Evolutionary conservation across 345 rosid genomes (phyloP), one percentile per base, ranked within the genome.

Genomic region (Kernera saxatilis): DNA sequence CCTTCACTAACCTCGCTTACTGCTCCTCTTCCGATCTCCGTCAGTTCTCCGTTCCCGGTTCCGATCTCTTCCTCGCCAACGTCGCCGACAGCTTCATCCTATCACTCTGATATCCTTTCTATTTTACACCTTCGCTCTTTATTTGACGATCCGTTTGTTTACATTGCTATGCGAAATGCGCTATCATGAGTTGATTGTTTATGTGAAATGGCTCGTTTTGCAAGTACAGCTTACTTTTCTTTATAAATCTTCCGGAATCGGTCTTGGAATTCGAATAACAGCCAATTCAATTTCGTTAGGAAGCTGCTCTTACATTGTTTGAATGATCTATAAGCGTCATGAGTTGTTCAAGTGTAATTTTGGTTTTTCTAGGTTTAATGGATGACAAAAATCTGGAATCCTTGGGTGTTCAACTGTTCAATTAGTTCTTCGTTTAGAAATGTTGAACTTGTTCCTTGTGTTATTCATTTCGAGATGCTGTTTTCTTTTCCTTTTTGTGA

Each of bases 21-120:
- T 84, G 93, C 88, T 88, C 93, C 23, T 58, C 92, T 52, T 68
- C 98, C 79, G 97, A 92, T 87, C 96, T 89, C 57, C 88, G 78
- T 64, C 78, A 73, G 40, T 90, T 92, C 87, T 80, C 87, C 74
- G 90, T 92, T 69, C 97, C 98, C 5, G 93, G 84, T 23, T 71
- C 89, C 77, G 82, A 65, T 67, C 86, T 85, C 72, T 86, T 83
- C 89, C 81, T 92, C 61, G 98, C 87, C 50, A 82, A 82, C 46
- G 72, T 83, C 40, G 81, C 69, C 39, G 92, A 87, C 54, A 74
- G 80, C 65, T 78, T 80, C 74, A 86, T 95, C 69, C 88, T 88
- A n/a, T 84, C 97, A 18, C 40, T 89, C 10, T 84, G 88, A 88
- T 88, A 94, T 94, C 97, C 97, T 89, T 82, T 79, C 8, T 4